These are phyloP conservation scores for Candida sp. DNA, from an alignment of 1,139 yeast species.

Conservation along the genomic window DNA sequence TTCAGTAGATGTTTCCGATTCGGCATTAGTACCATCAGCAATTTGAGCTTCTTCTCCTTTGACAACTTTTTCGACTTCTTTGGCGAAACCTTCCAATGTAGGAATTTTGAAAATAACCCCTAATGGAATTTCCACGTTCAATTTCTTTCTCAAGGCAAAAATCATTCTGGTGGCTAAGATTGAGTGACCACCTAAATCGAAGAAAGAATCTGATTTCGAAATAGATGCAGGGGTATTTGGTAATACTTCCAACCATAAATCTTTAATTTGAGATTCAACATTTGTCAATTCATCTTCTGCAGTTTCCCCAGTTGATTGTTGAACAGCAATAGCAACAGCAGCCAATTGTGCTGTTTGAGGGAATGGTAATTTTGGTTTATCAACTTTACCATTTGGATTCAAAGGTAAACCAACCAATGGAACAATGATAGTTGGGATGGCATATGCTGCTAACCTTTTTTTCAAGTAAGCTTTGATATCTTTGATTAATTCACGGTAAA, in stretches of 20 bases:
- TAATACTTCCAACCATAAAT: slow-evolving; percentile 80
- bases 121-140: slow-evolving; percentile 79
- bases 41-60: slow-evolving; percentile 43
- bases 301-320: slow-evolving; percentile 19
- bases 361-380: slow-evolving; percentile 94
- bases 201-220: slow-evolving; percentile 82
- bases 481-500: slow-evolving; percentile 72
- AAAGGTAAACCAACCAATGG: slow-evolving; percentile 85
- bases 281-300: slow-evolving; percentile 52
- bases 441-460: slow-evolving; percentile 87
- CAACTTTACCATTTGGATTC: slow-evolving; percentile 98
- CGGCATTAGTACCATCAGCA: slow-evolving; percentile 28
- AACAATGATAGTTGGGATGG: slow-evolving; percentile 91
- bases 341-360: slow-evolving; percentile 87
- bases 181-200: slow-evolving; percentile 97
- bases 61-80: slow-evolving; percentile 58
- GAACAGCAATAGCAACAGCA: slow-evolving; percentile 47
- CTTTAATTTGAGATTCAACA: slow-evolving; percentile 66
- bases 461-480: slow-evolving; percentile 80
- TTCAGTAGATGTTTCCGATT: slow-evolving; percentile 11
- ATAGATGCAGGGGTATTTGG: slow-evolving; percentile 83
- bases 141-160: slow-evolving; percentile 77
- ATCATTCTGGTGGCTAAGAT: slow-evolving; percentile 97
- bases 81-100: slow-evolving; percentile 75
- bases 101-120: slow-evolving; percentile 90